Base-by-base conservation (phyloP, 2,329 filamentous ascomycete species). In the Esteya vermicola region DNA sequence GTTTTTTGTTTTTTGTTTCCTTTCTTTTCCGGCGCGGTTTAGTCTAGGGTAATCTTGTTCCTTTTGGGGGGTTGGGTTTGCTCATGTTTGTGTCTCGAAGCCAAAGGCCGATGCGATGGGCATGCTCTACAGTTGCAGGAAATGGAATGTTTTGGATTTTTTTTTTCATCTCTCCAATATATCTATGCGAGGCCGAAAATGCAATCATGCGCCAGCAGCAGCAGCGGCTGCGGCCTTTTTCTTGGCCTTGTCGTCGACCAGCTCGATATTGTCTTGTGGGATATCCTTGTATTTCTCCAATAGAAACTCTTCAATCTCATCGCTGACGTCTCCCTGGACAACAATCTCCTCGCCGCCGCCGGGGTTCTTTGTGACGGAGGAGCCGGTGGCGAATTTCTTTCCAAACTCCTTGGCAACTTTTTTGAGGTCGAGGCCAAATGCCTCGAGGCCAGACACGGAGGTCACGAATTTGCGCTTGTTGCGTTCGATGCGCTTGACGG, bases 391-490 rank as follows among this genome's bases (percentile, higher is more conserved):
- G 56, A 98, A 96, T 64, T 95, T 96, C 74, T 96, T 98, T 47
- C 91, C 91, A 50, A 96, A 79, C 54, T 96, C 91, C 68, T 96
- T 96, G 43, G 88, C 18, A 8, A 65, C 72, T 66, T 95, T 96
- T 63, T 98, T 98, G 54, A 95, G 71, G 42, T 96, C 89, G 32
- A 96, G 61, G 0, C 85, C 85, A 54, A 95, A 93, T 0, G 81
- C 78, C 59, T 98, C 91, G 18, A 98, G 68, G 0, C 91, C 91
- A 7, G 76, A 76, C n/a, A 98, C 78, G 14, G 88, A 81, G 1
- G 91, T 98, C 40, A 98, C 88, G 57, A 79, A 93, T 66, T 98
- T 98, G 55, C 91, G 78, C 72, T 98, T 98, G 63, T 94, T 96
- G 47, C 91, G 78, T 69, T 96, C 91, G 52, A 98, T 91, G 21